These are phyloP conservation scores for Colletotrichum limetticola DNA, from an alignment of 2,329 filamentous ascomycete genomes.

Conservation along the genomic window DNA sequence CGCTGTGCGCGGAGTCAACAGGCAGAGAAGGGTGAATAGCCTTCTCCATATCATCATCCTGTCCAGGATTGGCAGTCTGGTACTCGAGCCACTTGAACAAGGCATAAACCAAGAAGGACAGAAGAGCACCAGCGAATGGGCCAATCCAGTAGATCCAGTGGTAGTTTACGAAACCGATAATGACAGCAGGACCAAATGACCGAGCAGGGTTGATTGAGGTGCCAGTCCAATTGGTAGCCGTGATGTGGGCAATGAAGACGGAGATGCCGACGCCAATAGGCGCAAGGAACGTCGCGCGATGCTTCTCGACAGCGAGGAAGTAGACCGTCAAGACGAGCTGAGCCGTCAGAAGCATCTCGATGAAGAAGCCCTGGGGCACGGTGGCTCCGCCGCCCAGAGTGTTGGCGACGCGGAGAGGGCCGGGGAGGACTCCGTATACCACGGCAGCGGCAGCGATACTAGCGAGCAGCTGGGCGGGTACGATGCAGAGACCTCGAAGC, in stretches of 20 bases:
- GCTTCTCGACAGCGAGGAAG: constrained; percentile 79
- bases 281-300: constrained; percentile 76
- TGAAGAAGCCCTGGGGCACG: constrained; percentile 69
- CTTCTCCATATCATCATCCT: constrained; percentile 28
- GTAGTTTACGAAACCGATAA: constrained; percentile 53
- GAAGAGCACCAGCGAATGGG: constrained; percentile 4
- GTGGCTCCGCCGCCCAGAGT: constrained; percentile 61
- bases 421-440: constrained; percentile 66
- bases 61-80: constrained; percentile 10
- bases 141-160: constrained; percentile 61
- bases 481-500: constrained; percentile 60
- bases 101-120: not conserved
- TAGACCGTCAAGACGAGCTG: constrained; percentile 74
- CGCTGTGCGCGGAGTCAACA: not conserved
- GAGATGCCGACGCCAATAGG: constrained; percentile 78
- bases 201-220: constrained; percentile 62
- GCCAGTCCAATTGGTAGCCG: constrained; percentile 57
- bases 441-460: constrained; percentile 69
- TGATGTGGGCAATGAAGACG: constrained; percentile 68
- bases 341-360: constrained; percentile 74
- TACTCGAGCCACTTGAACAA: not conserved
- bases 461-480: constrained; percentile 67
- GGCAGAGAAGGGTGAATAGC: not conserved
- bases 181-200: constrained; percentile 60
- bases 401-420: constrained; percentile 64